These are phyloP conservation scores for Corymbia calophylla DNA, from an alignment of 441 rosid species.

Conservation along the genomic window DNA sequence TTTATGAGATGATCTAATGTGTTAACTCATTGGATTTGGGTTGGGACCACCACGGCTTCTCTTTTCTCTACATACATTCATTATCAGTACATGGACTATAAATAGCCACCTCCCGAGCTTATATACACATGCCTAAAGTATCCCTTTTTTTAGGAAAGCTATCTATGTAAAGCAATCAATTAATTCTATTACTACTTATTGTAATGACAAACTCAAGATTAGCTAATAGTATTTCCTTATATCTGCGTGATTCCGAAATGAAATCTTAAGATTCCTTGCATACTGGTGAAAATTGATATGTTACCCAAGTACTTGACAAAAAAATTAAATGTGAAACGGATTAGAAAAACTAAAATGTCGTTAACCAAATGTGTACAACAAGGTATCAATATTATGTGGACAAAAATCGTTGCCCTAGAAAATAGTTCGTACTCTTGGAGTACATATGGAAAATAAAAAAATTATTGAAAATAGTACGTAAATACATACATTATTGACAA, in stretches of 20 bases:
- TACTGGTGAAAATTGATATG: not conserved
- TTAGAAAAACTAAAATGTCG: not conserved
- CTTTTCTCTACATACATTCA: not conserved
- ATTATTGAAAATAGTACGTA: accelerated
- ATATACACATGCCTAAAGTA: not conserved
- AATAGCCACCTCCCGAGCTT: accelerated
- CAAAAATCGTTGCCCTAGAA: not conserved
- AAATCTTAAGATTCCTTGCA: accelerated
- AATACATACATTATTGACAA: not conserved
- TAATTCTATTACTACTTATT: not conserved
- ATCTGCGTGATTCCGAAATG: accelerated
- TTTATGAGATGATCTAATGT: not conserved
- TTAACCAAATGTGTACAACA: not conserved
- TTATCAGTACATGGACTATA: no score
- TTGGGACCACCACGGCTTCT: not conserved
- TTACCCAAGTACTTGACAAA: not conserved
- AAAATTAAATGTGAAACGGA: not conserved
- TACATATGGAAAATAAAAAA: not conserved
- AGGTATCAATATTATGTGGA: not conserved
- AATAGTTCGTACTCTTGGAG: not conserved
- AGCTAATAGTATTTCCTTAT: not conserved
- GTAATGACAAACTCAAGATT: not conserved
- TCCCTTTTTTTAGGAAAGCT: not conserved
- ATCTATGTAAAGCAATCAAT: not conserved
- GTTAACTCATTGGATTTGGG: not conserved